These are phyloP conservation scores for Phytopythium chamaehyphon DNA, from an alignment of 352 stramenopile species.

Conservation along the genomic window DNA sequence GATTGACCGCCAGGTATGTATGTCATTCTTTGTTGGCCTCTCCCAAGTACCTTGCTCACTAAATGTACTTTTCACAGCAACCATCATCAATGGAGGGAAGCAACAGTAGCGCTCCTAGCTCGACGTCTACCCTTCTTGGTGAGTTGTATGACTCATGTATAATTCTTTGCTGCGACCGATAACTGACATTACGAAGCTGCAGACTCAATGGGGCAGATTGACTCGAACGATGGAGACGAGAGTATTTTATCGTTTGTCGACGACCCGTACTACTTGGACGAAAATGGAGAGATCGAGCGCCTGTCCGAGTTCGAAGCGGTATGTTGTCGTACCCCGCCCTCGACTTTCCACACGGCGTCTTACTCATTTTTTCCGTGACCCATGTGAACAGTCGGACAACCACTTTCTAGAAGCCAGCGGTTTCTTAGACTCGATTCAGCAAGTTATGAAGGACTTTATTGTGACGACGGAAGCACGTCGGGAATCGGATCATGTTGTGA, in stretches of 20 bases:
- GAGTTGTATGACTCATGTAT: neutral
- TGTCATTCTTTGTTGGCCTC: neutral
- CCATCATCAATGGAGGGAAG: neutral
- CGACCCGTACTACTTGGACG: conserved; percentile 33
- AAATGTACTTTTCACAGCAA: neutral
- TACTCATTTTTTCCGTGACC: neutral
- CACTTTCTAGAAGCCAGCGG: conserved; percentile 71
- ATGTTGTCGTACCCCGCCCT: conserved; percentile 1
- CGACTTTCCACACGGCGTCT: neutral
- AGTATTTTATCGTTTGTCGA: conserved; percentile 56
- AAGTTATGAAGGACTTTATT: conserved; percentile 70
- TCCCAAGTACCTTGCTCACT: neutral
- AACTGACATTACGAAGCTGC: neutral
- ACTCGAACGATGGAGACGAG: conserved; percentile 41
- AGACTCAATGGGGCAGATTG: conserved; percentile 29
- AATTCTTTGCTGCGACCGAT: neutral
- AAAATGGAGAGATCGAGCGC: conserved; percentile 51
- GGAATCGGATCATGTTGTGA: conserved; percentile 47
- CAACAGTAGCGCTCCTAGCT: conserved; percentile 25
- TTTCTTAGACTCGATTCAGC: conserved; percentile 78
- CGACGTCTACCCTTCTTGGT: conserved; percentile 23
- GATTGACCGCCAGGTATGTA: conserved; percentile 13
- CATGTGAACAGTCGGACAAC: conserved; percentile 52
- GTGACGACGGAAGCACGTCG: conserved; percentile 13
- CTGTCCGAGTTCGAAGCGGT: conserved; percentile 76